Evolutionary conservation across 257 asterid genomes (phyloP), one percentile per base, ranked within the genome.

Genomic region (Paulownia fortunei): DNA sequence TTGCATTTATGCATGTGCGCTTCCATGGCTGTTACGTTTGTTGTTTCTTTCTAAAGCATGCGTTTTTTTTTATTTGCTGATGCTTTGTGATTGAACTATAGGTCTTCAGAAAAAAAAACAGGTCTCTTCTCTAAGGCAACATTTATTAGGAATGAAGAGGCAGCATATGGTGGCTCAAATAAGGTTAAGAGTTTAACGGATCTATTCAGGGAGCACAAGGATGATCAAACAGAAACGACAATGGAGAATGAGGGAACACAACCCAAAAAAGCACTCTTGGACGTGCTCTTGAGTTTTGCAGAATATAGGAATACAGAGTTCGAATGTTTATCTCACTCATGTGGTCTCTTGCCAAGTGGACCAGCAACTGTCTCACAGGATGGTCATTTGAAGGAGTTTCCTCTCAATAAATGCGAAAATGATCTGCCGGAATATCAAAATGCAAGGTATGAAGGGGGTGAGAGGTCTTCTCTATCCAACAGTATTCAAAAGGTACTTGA

Each of bases 61-160:
- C 13, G 8, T 8, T 49, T 19, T 12, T 42, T 51, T 51, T 27
- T 21, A 49, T 63, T 47, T 69, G 12, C 27, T 78, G 32, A 66
- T 42, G 13, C 30, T 18, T 60, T 42, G 41, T 42, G 3, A 78
- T 76, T 44, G 58, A 61, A 59, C 73, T 80, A 59, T 81, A 88
- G 92, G 85, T 74, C 73, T 65, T 72, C 79, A 56, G 60, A 64
- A 58, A 46, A 68, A 66, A 69, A 81, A 44, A 58, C 76, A 67
- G 82, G 79, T 63, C 58, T 52, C 30, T 56, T 80, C 60, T 84
- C 86, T 7, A 82, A 66, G 74, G 68, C 70, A 60, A 36, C 74
- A 23, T 72, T 42, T 41, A 63, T 66, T 32, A 82, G 63, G 61
- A 82, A 80, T 51, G 71, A 67, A 77, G 71, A 77, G 76, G 85